These are phyloP conservation scores for Chaetomium cochliodes DNA, from an alignment of 495 filamentous ascomycete genomes.

Conservation along the genomic window DNA sequence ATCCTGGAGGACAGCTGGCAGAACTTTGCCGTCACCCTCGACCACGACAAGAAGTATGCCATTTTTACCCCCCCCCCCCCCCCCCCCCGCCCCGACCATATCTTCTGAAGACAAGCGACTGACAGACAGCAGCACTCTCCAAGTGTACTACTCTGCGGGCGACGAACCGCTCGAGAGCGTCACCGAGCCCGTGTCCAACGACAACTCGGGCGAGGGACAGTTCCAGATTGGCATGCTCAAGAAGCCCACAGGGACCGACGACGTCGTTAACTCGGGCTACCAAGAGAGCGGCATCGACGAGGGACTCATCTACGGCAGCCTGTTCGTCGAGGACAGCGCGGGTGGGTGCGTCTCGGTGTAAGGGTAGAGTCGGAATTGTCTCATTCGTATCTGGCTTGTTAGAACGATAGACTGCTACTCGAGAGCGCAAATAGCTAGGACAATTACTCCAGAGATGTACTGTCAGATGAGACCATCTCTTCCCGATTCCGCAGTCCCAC, in stretches of 20 bases:
- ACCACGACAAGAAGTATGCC: constrained; percentile 52
- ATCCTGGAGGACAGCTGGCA: constrained; percentile 50
- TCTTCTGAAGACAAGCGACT: background rate
- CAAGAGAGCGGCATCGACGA: constrained; percentile 52
- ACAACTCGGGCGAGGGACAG: constrained; percentile 56
- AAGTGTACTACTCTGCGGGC: constrained; percentile 53
- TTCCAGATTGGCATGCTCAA: constrained; percentile 59
- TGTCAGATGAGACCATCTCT: constrained; percentile 1
- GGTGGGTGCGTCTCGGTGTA: constrained; percentile 46
- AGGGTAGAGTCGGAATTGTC: background rate
- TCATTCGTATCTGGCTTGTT: background rate
- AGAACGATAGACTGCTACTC: background rate
- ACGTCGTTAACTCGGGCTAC: constrained; percentile 54
- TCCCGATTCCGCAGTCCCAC: background rate
- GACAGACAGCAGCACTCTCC: constrained; percentile 46
- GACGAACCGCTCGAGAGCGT: constrained; percentile 49
- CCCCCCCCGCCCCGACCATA: too few species aligned
- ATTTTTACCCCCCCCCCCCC: background rate
- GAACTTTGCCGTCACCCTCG: constrained; percentile 57
- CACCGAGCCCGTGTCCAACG: constrained; percentile 46
- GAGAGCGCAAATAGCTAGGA: background rate
- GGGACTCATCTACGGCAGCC: constrained; percentile 55
- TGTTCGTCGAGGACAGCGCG: constrained; percentile 56
- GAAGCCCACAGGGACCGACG: constrained; percentile 54
- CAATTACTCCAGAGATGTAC: background rate